Evolutionary conservation across 305 asterid genomes (phyloP).

Genomic region (Coffea humblotiana): DNA sequence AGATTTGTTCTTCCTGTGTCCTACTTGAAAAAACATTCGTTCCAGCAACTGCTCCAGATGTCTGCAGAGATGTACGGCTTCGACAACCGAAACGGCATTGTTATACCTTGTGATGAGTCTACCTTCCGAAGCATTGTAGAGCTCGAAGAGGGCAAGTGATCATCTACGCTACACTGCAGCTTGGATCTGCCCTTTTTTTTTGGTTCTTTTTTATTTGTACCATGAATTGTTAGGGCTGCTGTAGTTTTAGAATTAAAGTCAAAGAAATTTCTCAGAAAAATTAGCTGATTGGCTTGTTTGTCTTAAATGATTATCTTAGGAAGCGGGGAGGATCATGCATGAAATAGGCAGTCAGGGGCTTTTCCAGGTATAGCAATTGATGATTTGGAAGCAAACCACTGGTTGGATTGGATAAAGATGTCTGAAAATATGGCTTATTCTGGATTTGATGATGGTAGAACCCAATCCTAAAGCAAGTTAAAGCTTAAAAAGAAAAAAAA

Average conservation of each 20-base stretch:
- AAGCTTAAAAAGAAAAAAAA: neutral
- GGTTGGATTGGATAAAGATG: neutral
- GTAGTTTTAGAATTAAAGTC: neutral
- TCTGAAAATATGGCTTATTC: neutral
- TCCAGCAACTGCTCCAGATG: slow-evolving; percentile 42
- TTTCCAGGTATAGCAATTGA: neutral
- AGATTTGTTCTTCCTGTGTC: slow-evolving; percentile 49
- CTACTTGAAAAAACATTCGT: slow-evolving; percentile 40
- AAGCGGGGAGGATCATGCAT: neutral
- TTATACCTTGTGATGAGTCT: slow-evolving; percentile 46
- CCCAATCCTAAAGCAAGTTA: neutral
- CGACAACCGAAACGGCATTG: slow-evolving; percentile 35
- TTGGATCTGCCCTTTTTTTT: no score
- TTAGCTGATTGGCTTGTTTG: neutral
- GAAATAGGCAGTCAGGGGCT: neutral
- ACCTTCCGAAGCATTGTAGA: slow-evolving; percentile 30
- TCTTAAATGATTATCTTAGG: neutral
- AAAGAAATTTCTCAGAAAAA: neutral
- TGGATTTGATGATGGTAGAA: neutral
- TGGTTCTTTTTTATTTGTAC: neutral
- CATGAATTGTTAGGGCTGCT: no score
- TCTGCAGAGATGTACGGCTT: slow-evolving; percentile 55
- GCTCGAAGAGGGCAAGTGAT: slow-evolving; percentile 10
- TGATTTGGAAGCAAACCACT: neutral
- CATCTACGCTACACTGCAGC: no score